Base-by-base conservation (phyloP, 108 stramenopile species). In the Skeletonema marinoi region DNA sequence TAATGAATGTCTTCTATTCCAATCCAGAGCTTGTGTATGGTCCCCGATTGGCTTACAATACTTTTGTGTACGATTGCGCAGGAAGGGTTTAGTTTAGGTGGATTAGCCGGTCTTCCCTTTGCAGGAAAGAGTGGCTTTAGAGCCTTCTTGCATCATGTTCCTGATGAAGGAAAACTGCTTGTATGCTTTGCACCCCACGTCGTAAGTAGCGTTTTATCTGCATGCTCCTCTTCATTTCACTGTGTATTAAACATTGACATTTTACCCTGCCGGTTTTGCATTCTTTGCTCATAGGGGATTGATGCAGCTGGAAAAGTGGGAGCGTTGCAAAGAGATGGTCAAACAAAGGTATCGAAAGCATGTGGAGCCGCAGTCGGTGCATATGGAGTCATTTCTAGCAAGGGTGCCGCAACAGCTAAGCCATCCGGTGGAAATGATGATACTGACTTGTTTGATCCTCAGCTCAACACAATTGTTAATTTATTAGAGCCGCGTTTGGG, bases 331-430 rank as follows among this genome's bases (percentile, higher is more conserved):
- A 25, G 82, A 13, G 71, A 72, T 39, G 77, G 77, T 2, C 82
- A 83, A 51, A 39, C 44, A 6, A 77, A 66, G 25, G 48, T 60
- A 1, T 77, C 75, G 3, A 51, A 31, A 14, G 82, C 82, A 32
- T 83, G 82, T 51, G 82, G 82, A 31, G 82, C 82, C 17, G 82
- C 77, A 9, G 72, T 83, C 32, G 82, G 82, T 46, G 81, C 81
- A 2, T 82, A 82, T 50, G 65, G 77, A 32, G 50, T 12, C 17
- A 33, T 82, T 30, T 71, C 39, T 4, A 35, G 39, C 25, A 62
- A 46, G 39, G 71, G 32, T 6, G 44, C 54, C 19, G 42, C 64
- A 29, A 38, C 56, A 12, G 13, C 63, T 14, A 32, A 39, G 16
- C 66, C 38, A 6, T 66, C 68, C 6, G 16, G 32, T 30, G 71